phyloP scores from a whole-genome alignment of 202 grass and related monocot species.

The Hordeum pubiflorum region DNA sequence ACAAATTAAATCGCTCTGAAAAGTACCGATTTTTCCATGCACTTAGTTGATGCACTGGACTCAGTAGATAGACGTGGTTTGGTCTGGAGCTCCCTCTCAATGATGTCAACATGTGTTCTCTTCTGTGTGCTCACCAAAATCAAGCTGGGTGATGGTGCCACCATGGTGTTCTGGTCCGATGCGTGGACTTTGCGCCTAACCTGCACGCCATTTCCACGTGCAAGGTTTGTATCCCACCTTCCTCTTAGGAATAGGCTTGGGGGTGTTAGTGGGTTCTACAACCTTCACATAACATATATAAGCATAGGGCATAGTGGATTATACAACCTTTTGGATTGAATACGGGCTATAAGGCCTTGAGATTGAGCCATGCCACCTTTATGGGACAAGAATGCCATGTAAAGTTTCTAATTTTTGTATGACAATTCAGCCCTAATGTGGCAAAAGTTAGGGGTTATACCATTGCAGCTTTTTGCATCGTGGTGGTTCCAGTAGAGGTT shows the following conservation, averaged over 20 bases:
- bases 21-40: neutral
- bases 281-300: too few species aligned
- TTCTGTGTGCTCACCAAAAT: neutral
- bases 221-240: neutral
- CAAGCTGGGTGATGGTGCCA: neutral
- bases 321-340: neutral
- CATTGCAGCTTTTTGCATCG: slow-evolving; percentile 4
- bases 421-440: neutral
- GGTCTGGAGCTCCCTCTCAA: neutral
- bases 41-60: neutral
- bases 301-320: too few species aligned
- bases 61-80: neutral
- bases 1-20: neutral
- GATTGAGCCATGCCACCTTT: slow-evolving; percentile 6
- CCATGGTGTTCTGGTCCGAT: neutral
- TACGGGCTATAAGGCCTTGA: neutral
- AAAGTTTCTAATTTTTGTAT: slow-evolving; percentile 14
- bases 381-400: slow-evolving; percentile 17
- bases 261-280: too few species aligned
- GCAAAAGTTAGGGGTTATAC: neutral
- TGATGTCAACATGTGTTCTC: neutral
- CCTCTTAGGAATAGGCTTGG: neutral
- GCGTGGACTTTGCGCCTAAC: neutral
- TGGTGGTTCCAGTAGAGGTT: slow-evolving; percentile 3
- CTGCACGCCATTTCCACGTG: neutral